These are phyloP conservation scores for Echria macrotheca DNA, from an alignment of 495 filamentous ascomycete genomes.

Conservation along the genomic window DNA sequence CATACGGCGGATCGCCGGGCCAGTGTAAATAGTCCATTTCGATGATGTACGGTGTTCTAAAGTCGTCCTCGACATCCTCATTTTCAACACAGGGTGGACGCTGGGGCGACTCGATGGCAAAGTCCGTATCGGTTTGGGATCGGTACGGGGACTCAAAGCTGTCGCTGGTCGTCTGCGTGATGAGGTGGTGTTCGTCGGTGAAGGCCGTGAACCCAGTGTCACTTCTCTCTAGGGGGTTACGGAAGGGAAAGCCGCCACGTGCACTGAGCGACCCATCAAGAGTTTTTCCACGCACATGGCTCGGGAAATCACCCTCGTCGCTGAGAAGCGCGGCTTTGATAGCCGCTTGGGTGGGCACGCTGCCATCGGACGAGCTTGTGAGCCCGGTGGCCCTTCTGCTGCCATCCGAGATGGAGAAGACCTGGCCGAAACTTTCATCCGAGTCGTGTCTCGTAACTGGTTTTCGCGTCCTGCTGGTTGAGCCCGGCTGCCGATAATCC, in stretches of 20 bases:
- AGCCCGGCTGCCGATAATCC: slow-evolving; percentile 25
- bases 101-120: slow-evolving; percentile 12
- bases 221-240: slow-evolving; percentile 22
- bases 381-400: slow-evolving; percentile 42
- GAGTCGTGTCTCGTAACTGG: slow-evolving; percentile 63
- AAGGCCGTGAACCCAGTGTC: slow-evolving; percentile 31
- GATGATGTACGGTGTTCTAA: slow-evolving; percentile 36
- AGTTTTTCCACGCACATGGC: slow-evolving; percentile 31
- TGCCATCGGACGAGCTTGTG: slow-evolving; percentile 33
- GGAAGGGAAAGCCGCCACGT: slow-evolving; percentile 12
- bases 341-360: slow-evolving; percentile 10
- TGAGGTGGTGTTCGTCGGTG: slow-evolving; percentile 40
- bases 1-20: slow-evolving; percentile 43
- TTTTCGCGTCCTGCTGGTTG: slow-evolving; percentile 25
- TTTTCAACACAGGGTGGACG: slow-evolving; percentile 1
- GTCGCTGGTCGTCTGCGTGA: slow-evolving; percentile 41
- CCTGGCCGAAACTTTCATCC: slow-evolving; percentile 66
- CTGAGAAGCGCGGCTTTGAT: slow-evolving; percentile 17
- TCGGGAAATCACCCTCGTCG: slow-evolving; percentile 31
- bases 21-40: slow-evolving; percentile 47
- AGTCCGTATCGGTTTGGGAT: slow-evolving; percentile 24
- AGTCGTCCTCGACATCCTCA: slow-evolving; percentile 22
- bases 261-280: slow-evolving; percentile 28
- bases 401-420: slow-evolving; percentile 74
- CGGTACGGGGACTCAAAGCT: slow-evolving; percentile 31